These are phyloP conservation scores for Acanthamoeba quina DNA, from an alignment of 208 protist genomes.

Conservation along the genomic window DNA sequence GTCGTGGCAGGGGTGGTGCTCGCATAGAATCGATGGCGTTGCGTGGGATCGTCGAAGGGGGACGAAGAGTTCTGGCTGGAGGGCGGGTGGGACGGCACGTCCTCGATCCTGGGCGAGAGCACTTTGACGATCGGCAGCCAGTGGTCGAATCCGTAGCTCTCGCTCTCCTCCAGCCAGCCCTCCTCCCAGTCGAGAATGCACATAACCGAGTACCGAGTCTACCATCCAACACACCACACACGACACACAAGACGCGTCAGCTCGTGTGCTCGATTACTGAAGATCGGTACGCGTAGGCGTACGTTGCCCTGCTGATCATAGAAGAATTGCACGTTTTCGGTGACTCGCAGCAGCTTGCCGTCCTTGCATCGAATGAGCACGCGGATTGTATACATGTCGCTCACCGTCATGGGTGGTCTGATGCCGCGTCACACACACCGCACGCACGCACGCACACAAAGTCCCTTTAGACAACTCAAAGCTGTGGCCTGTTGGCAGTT, in stretches of 20 bases:
- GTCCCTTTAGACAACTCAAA: not conserved
- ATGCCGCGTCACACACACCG: not conserved
- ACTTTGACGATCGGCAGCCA: constrained; percentile 30
- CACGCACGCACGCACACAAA: not conserved
- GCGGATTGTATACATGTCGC: not conserved
- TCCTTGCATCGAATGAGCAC: constrained; percentile 15
- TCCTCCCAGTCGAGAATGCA: constrained; percentile 15
- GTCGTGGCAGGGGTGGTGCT: too few species aligned
- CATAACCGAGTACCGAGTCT: constrained; percentile 20
- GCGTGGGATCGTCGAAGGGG: not conserved
- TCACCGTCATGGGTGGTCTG: constrained; percentile 32
- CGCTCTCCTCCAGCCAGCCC: not conserved
- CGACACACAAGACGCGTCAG: not conserved
- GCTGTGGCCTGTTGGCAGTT: not conserved
- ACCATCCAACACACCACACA: not conserved
- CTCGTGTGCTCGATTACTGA: not conserved
- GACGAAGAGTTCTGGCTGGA: not conserved
- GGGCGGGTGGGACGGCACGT: not conserved
- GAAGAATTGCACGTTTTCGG: constrained; percentile 44
- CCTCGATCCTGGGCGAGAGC: not conserved
- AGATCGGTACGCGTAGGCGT: not conserved
- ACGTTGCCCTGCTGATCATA: constrained; percentile 10
- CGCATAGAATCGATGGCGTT: too few species aligned
- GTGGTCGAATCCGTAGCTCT: constrained; percentile 42
- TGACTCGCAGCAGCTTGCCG: not conserved